Evolutionary conservation across 2,329 filamentous ascomycete genomes (phyloP), one percentile per base, ranked within the genome.

Genomic region (Colletotrichum sp.): DNA sequence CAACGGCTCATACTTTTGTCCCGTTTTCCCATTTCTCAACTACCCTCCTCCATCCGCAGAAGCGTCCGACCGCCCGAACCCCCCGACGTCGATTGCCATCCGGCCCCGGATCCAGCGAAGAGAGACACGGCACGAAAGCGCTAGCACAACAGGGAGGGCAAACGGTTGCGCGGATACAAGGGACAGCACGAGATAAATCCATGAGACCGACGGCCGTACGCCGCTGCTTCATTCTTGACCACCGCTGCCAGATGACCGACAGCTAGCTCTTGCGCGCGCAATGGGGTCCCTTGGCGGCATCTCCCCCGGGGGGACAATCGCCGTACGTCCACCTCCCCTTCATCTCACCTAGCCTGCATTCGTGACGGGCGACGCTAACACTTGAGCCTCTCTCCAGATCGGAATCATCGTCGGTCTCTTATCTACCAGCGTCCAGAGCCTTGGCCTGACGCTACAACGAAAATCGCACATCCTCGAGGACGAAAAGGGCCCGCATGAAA

Each of bases 381-480:
- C n/a, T 64, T 70, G 43, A 26, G 34, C 74, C 30, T 65, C 76
- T 67, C 15, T 76, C 69, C 82, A 98, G 95, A 91, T 99, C 82
- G 97, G 97, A 82, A 96, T 99, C 83, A 86, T 98, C 78, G 96
- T 98, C 83, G 97, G 97, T 80, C 91, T 99, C 78, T 84, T 98
- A 80, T 99, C 96, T 74, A 98, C 97, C 76, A 97, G 96, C 84
- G 92, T 99, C 28, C 97, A 99, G 85, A 98, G 96, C 84, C 89
- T 99, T 81, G 97, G 97, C 79, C 91, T 99, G 78, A 99, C 97
- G 36, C 90, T 99, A 30, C 97, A 99, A 87, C 95, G 97, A 84
- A 99, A 99, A 86, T 99, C 97, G 78, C 97, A 99, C 87, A 94
- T 99, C 79, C 93, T 99, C 82, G 97, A 99, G 88, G 97, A 99